phyloP scores from a whole-genome alignment of 352 stramenopile species.

The Globisporangium splendens region DNA sequence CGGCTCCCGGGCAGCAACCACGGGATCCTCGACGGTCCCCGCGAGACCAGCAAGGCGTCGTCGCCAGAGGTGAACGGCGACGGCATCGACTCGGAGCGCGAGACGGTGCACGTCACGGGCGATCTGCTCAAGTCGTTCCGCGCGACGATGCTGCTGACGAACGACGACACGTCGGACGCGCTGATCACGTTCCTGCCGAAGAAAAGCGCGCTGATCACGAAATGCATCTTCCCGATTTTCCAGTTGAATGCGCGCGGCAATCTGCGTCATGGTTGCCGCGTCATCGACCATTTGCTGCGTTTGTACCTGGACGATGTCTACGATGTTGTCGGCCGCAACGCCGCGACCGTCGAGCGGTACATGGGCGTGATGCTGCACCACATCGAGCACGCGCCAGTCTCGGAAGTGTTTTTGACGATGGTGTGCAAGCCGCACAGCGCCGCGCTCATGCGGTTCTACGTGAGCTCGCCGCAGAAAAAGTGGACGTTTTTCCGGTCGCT shows the following conservation, averaged over 20 bases:
- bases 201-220: slow-evolving; percentile 76
- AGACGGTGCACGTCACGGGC: slow-evolving; percentile 42
- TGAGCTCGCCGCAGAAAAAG: slow-evolving; percentile 70
- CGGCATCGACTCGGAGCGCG: slow-evolving; percentile 18
- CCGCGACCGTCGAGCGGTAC: slow-evolving; percentile 63
- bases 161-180: slow-evolving; percentile 75
- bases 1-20: slow-evolving; percentile 32
- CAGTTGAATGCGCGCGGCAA: slow-evolving; percentile 64
- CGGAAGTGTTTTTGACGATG: slow-evolving; percentile 84
- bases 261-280: slow-evolving; percentile 83
- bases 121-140: slow-evolving; percentile 75
- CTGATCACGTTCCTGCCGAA: slow-evolving; percentile 78
- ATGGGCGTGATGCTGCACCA: slow-evolving; percentile 84
- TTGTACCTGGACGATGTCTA: slow-evolving; percentile 88
- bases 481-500: slow-evolving; percentile 86
- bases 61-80: slow-evolving; percentile 4
- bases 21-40: slow-evolving; percentile 37
- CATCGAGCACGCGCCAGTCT: slow-evolving; percentile 77
- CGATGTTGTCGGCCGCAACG: slow-evolving; percentile 67
- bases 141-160: slow-evolving; percentile 88
- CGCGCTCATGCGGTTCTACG: slow-evolving; percentile 64
- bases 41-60: slow-evolving; percentile 20
- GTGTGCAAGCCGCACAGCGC: slow-evolving; percentile 85
- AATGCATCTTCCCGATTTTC: slow-evolving; percentile 81
- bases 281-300: slow-evolving; percentile 84